Conservation (phyloP, 2,329 filamentous ascomycete species). For the Tolypocladium cylindrosporum region DNA sequence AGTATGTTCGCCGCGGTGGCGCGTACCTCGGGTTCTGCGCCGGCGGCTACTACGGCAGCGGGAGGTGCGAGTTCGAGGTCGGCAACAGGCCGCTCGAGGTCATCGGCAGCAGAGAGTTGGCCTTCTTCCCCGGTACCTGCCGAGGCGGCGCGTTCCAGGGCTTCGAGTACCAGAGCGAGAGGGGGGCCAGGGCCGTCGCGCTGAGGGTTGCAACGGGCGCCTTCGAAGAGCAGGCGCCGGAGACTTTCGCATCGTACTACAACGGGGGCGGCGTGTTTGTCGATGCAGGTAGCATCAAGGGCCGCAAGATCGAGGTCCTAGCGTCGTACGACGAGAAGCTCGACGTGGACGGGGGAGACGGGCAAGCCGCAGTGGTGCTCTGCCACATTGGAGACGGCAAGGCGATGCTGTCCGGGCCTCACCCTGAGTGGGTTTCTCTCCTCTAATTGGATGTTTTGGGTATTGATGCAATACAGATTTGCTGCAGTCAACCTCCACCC, state of each 20-base stretch:
- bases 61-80: slow-evolving; percentile 83
- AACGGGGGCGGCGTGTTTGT: slow-evolving; percentile 95
- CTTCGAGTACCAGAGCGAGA: slow-evolving; percentile 85
- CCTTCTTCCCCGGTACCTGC: slow-evolving; percentile 79
- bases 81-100: slow-evolving; percentile 72
- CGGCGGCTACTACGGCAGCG: slow-evolving; percentile 81
- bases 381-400: slow-evolving; percentile 74
- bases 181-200: slow-evolving; percentile 63
- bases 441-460: not conserved
- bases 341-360: slow-evolving; percentile 64
- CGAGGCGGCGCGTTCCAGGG: slow-evolving; percentile 80
- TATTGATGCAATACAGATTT: slow-evolving; percentile 49
- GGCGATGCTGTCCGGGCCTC: slow-evolving; percentile 73
- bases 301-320: slow-evolving; percentile 65
- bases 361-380: slow-evolving; percentile 71
- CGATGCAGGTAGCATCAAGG: slow-evolving; percentile 53
- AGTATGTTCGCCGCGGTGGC: slow-evolving; percentile 80
- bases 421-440: slow-evolving; percentile 62
- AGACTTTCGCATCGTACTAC: slow-evolving; percentile 69
- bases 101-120: slow-evolving; percentile 72
- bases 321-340: slow-evolving; percentile 69
- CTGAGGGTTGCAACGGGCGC: slow-evolving; percentile 53
- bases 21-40: slow-evolving; percentile 87
- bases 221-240: slow-evolving; percentile 46
- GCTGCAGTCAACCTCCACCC: slow-evolving; percentile 66